phyloP scores from a whole-genome alignment of 1,284 basidiomycete species.

The Puccinia novopanici region DNA sequence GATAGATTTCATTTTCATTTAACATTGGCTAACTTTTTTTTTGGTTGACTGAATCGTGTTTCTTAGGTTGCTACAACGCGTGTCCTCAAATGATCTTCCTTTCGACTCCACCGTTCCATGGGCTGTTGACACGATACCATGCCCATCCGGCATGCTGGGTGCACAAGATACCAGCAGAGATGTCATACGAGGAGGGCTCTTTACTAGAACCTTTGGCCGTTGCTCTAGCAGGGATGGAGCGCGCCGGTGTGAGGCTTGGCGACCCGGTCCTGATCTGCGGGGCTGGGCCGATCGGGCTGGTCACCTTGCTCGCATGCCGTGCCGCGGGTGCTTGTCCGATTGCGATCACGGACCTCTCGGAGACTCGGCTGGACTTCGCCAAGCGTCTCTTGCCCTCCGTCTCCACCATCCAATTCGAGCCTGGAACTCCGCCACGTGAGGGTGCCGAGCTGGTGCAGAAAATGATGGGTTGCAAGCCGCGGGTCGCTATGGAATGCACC shows the following conservation, averaged over 20 bases:
- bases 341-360: slow-evolving; percentile 63
- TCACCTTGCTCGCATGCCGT: slow-evolving; percentile 63
- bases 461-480: slow-evolving; percentile 59
- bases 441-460: slow-evolving; percentile 58
- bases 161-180: slow-evolving; percentile 63
- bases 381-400: slow-evolving; percentile 63
- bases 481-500: slow-evolving; percentile 75
- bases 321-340: slow-evolving; percentile 65
- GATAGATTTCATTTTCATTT: background rate
- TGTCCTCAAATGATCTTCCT: slow-evolving; percentile 55
- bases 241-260: slow-evolving; percentile 62
- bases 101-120: slow-evolving; percentile 58
- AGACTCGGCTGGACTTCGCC: slow-evolving; percentile 63
- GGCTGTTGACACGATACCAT: slow-evolving; percentile 61
- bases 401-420: slow-evolving; percentile 59
- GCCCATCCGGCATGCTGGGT: slow-evolving; percentile 65
- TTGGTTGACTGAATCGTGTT: background rate
- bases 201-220: slow-evolving; percentile 64
- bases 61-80: slow-evolving; percentile 39
- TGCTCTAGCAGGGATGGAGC: slow-evolving; percentile 64
- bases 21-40: too few relatives aligned
- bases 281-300: slow-evolving; percentile 64
- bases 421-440: slow-evolving; percentile 55
- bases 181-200: slow-evolving; percentile 64
- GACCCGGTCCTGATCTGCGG: slow-evolving; percentile 62